These are phyloP conservation scores for Spergularia azorica DNA, from an alignment of 179 eudicot genomes.

Conservation along the genomic window DNA sequence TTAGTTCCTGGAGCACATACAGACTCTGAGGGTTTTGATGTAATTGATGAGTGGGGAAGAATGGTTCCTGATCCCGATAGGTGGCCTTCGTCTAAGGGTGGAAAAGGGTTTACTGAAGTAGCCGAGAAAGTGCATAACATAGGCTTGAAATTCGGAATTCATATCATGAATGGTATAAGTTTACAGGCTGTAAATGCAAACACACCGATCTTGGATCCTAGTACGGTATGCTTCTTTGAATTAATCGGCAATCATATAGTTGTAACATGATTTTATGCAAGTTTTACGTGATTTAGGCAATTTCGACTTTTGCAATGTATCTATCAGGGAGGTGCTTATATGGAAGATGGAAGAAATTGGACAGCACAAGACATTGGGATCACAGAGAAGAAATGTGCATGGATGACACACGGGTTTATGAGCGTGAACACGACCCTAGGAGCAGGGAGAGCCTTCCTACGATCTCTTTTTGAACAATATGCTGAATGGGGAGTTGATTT, in stretches of 20 bases:
- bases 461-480: slow-evolving; percentile 88
- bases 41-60: slow-evolving; percentile 95
- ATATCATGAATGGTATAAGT: slow-evolving; percentile 94
- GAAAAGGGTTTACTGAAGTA: slow-evolving; percentile 74
- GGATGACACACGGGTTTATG: slow-evolving; percentile 98
- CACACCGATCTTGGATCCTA: slow-evolving; percentile 75
- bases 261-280: no score
- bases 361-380: slow-evolving; percentile 73
- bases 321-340: slow-evolving; percentile 63
- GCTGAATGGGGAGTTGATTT: slow-evolving; percentile 95
- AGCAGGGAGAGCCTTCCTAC: slow-evolving; percentile 92
- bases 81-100: slow-evolving; percentile 88
- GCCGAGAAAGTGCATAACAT: slow-evolving; percentile 75
- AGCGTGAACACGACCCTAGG: slow-evolving; percentile 67
- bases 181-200: slow-evolving; percentile 78
- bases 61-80: slow-evolving; percentile 85
- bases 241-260: background rate
- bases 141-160: slow-evolving; percentile 98
- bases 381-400: slow-evolving; percentile 68
- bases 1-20: slow-evolving; percentile 63
- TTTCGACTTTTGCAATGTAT: no score
- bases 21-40: slow-evolving; percentile 85
- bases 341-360: slow-evolving; percentile 68
- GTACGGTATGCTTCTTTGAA: slow-evolving; percentile 47
- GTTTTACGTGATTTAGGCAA: background rate